A percentile compares a stretch with the other conserved stretches of the same genome.
phyloP scores from a whole-genome alignment of 345 rosid species.

The Aquilaria yunnanensis region DNA sequence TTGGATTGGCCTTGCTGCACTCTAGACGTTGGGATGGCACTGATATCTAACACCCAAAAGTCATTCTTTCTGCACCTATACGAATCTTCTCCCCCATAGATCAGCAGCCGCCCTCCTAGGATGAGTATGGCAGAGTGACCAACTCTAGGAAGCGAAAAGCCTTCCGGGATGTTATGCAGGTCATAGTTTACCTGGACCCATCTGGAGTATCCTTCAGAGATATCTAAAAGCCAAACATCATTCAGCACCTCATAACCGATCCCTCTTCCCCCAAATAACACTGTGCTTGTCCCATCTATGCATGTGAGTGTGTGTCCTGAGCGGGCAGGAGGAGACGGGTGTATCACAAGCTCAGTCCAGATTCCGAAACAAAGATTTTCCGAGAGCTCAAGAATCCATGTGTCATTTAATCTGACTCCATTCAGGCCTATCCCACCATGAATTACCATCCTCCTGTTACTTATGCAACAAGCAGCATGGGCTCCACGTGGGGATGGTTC shows the following conservation, averaged over 20 bases:
- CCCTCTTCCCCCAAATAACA: slow-evolving; percentile 94
- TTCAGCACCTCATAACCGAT: slow-evolving; percentile 72
- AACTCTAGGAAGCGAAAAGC: slow-evolving; percentile 70
- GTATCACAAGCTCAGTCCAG: slow-evolving; percentile 55
- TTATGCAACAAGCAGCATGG: slow-evolving; percentile 80
- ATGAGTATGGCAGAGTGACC: slow-evolving; percentile 86
- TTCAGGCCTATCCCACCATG: slow-evolving; percentile 79
- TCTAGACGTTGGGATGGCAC: slow-evolving; percentile 34
- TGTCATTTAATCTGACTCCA: slow-evolving; percentile 71
- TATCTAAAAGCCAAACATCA: slow-evolving; percentile 80
- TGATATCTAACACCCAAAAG: slow-evolving; percentile 74
- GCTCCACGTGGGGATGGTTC: slow-evolving; percentile 91
- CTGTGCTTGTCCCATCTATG: slow-evolving; percentile 39
- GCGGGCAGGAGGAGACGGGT: slow-evolving; percentile 73
- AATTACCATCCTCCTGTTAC: slow-evolving; percentile 60
- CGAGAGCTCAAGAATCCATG: slow-evolving; percentile 76
- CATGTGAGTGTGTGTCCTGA: slow-evolving; percentile 91
- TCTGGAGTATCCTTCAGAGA: slow-evolving; percentile 28
- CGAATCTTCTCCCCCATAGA: slow-evolving; percentile 93
- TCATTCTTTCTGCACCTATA: slow-evolving; percentile 74
- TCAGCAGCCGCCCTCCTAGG: slow-evolving; percentile 67
- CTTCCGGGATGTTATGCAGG: slow-evolving; percentile 40
- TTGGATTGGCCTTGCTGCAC: slow-evolving; percentile 28
- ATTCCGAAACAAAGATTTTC: slow-evolving; percentile 50
- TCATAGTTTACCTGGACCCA: slow-evolving; percentile 70